Evolutionary conservation across 202 grass and related monocot species (phyloP).

Genomic region (Panicum virgatum): DNA sequence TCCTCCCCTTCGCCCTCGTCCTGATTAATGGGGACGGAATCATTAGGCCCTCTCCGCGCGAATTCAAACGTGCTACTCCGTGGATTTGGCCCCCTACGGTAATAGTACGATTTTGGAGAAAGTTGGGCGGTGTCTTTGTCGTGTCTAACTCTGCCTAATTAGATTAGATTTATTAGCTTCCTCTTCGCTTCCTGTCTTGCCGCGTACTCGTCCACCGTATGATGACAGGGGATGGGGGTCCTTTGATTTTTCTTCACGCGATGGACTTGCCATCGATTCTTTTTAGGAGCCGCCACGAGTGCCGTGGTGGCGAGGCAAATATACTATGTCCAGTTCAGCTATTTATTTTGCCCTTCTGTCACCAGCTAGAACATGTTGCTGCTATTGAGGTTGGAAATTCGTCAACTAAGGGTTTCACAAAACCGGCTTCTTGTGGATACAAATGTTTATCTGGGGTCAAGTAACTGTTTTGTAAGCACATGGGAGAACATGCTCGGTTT

Average conservation of each 20-base stretch:
- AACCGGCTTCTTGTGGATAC: neutral
- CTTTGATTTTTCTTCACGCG: slow-evolving; percentile 50
- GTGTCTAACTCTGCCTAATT: neutral
- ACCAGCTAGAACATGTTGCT: slow-evolving; percentile 16
- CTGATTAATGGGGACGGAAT: neutral
- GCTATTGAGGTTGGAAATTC: neutral
- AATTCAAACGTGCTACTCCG: neutral
- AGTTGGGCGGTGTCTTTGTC: neutral
- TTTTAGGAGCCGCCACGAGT: slow-evolving; percentile 7
- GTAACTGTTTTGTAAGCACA: neutral
- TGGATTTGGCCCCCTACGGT: neutral
- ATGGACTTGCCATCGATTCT: slow-evolving; percentile 13
- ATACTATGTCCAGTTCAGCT: neutral
- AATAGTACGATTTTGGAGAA: neutral
- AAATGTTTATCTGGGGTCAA: neutral
- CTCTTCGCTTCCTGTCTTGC: neutral
- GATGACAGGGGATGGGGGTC: neutral
- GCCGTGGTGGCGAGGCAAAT: neutral
- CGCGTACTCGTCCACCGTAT: neutral
- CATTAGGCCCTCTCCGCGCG: neutral
- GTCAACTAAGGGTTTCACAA: neutral
- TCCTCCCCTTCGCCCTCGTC: neutral
- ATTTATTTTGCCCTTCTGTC: neutral
- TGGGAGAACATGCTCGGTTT: slow-evolving; percentile 18
- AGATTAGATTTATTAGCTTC: slow-evolving; percentile 4